Percentiles rank a stretch among this genome's conserved stretches.
Evolutionary conservation across 1,139 yeast species (phyloP).

Genomic region (Magnusiomyces fungicola): DNA sequence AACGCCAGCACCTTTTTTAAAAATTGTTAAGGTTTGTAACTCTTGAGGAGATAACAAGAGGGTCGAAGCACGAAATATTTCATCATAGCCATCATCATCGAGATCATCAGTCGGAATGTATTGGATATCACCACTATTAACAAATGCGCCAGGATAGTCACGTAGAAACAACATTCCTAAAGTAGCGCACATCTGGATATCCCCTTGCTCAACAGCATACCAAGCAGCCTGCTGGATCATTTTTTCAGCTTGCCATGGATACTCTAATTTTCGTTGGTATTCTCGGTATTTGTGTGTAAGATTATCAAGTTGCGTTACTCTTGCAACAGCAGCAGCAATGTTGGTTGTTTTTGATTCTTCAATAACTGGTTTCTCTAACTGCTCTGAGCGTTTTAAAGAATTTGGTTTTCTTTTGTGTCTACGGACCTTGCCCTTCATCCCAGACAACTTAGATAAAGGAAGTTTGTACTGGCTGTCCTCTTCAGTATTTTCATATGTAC

Average conservation of each 20-base stretch:
- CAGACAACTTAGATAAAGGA: too few relatives aligned
- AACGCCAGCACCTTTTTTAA: conserved; percentile 12
- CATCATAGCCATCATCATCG: too few relatives aligned
- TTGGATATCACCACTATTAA: too few relatives aligned
- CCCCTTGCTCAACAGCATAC: conserved; percentile 58
- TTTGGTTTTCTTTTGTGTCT: too few relatives aligned
- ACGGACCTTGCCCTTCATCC: too few relatives aligned
- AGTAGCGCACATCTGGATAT: conserved; percentile 54
- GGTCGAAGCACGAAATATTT: too few relatives aligned
- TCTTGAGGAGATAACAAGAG: too few relatives aligned
- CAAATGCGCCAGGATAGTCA: conserved; percentile 30
- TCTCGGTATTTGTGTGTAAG: conserved; percentile 11
- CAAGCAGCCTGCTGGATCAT: conserved; percentile 43
- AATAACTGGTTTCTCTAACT: too few relatives aligned
- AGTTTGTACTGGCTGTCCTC: too few relatives aligned
- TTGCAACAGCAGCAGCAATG: background rate
- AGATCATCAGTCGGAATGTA: too few relatives aligned
- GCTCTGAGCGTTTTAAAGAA: too few relatives aligned
- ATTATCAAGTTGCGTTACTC: background rate
- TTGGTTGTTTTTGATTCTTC: background rate
- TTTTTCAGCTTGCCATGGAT: conserved; percentile 44
- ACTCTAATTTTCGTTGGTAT: conserved; percentile 31
- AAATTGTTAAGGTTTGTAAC: too few relatives aligned
- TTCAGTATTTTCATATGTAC: background rate
- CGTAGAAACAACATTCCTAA: conserved; percentile 51